Evolutionary conservation across 1,139 yeast species (phyloP).

Genomic region (Arxiozyma slooffiae): DNA sequence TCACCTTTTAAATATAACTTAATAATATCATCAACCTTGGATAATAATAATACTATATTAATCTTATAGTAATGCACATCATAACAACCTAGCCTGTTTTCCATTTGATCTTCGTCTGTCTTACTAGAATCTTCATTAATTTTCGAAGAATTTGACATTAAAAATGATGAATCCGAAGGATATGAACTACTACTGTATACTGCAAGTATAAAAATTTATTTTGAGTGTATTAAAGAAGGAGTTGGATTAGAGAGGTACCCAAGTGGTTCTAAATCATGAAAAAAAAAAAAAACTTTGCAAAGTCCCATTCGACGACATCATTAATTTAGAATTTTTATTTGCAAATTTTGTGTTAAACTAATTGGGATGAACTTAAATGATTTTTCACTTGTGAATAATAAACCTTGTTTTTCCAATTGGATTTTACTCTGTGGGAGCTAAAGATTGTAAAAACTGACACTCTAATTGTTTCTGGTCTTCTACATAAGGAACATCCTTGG

Average conservation of each 20-base stretch:
- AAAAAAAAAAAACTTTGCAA: conserved; percentile 16
- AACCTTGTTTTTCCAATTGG: conserved; percentile 5
- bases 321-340: not conserved
- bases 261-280: conserved; percentile 13
- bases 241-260: not conserved
- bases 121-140: not conserved
- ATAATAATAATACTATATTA: conserved; percentile 12
- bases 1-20: conserved; percentile 11
- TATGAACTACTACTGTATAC: conserved; percentile 3
- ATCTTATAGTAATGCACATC: conserved; percentile 14
- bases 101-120: conserved; percentile 1
- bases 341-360: not conserved
- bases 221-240: conserved; percentile 1
- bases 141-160: conserved; percentile 1
- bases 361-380: conserved; percentile 2
- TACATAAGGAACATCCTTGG: conserved; percentile 1
- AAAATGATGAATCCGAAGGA: conserved; percentile 5
- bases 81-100: conserved; percentile 5
- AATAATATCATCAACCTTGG: conserved; percentile 11
- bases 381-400: conserved; percentile 2
- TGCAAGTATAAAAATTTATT: conserved; percentile 1
- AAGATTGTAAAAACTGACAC: conserved; percentile 12
- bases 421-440: conserved; percentile 10
- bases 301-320: conserved; percentile 9
- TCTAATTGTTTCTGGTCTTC: conserved; percentile 13